Evolutionary conservation across 257 asterid species (phyloP).

Genomic region (Jaltomata sinuosa): DNA sequence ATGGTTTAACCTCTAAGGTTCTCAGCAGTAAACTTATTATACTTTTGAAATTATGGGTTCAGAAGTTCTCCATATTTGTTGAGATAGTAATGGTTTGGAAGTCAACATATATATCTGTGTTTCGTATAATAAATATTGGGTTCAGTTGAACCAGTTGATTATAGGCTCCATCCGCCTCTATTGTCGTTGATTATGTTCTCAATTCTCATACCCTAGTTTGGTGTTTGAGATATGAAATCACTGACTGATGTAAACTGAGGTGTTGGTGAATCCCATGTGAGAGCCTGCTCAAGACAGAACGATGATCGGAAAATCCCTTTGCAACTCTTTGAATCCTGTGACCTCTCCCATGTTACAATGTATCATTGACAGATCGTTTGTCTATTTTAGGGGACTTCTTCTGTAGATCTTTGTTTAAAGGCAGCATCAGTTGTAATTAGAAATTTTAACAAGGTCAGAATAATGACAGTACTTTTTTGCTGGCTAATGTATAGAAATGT

Average conservation of each 20-base stretch:
- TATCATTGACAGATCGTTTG: background rate
- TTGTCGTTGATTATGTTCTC: background rate
- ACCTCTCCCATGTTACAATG: background rate
- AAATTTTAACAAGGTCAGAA: background rate
- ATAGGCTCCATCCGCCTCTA: background rate
- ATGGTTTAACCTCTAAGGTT: background rate
- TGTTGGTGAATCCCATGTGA: background rate
- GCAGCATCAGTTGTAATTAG: background rate
- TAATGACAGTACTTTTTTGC: background rate
- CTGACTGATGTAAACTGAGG: background rate
- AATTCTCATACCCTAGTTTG: background rate
- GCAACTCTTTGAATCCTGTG: background rate
- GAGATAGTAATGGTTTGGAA: background rate
- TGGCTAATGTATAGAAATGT: background rate
- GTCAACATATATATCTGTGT: background rate
- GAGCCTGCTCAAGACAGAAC: background rate
- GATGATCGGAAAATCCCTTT: background rate
- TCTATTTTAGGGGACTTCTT: background rate
- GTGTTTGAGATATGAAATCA: background rate
- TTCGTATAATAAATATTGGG: background rate
- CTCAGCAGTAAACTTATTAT: background rate
- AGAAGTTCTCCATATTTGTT: background rate
- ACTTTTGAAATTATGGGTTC: background rate
- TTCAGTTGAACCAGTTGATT: background rate
- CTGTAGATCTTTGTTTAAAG: background rate